phyloP scores from a whole-genome alignment of 2,329 filamentous ascomycete species.

The Sporothrix brunneoviolacea region DNA sequence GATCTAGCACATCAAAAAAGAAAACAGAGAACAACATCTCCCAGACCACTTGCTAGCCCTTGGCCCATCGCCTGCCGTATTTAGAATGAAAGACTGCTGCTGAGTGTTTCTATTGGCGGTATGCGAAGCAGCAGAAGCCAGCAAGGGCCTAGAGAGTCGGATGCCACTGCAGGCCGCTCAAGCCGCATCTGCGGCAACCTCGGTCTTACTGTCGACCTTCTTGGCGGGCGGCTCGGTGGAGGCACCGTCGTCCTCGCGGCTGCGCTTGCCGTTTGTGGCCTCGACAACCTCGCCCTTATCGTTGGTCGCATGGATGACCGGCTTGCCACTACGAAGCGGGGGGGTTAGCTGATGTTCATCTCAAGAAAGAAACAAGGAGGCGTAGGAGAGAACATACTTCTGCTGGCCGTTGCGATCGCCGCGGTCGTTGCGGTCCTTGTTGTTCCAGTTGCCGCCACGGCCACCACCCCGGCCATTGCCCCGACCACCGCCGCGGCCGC shows the following conservation, averaged over 20 bases:
- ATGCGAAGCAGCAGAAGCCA: no score
- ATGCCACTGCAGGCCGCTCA: no score
- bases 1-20: no score
- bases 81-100: no score
- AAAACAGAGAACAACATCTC: no score
- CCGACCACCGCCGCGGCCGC: constrained; percentile 33
- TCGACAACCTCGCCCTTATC: constrained; percentile 26
- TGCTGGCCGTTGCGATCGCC: constrained; percentile 23
- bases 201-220: constrained; percentile 52
- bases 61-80: no score
- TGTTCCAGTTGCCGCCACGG: constrained; percentile 30
- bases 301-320: constrained; percentile 40
- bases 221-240: constrained; percentile 49
- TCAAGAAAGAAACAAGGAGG: background rate
- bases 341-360: constrained; percentile 10
- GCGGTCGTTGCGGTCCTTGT: constrained; percentile 25
- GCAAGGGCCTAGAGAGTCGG: no score
- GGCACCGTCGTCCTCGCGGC: constrained; percentile 41
- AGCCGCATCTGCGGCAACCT: constrained; percentile 12
- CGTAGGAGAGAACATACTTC: background rate
- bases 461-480: constrained; percentile 25
- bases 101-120: no score
- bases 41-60: no score
- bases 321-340: constrained; percentile 27
- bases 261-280: constrained; percentile 44